phyloP scores from a whole-genome alignment of 2,329 filamentous ascomycete species.

The Elsinoe batatas region DNA sequence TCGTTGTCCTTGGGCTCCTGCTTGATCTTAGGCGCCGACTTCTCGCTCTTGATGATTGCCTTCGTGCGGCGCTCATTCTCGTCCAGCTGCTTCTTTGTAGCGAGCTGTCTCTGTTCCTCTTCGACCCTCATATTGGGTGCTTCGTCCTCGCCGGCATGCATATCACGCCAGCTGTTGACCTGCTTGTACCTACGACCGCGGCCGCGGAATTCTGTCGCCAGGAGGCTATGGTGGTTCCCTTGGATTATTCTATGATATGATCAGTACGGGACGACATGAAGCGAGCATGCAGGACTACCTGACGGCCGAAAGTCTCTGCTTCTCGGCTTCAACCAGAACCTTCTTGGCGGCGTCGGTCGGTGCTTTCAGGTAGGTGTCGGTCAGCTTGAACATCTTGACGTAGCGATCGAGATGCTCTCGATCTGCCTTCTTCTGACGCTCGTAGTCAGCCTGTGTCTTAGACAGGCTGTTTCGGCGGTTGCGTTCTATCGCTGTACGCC shows the following conservation, averaged over 20 bases:
- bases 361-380: neutral
- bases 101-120: neutral
- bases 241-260: neutral
- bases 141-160: neutral
- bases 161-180: neutral
- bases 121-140: neutral
- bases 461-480: neutral
- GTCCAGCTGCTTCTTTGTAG: neutral
- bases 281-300: neutral
- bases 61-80: neutral
- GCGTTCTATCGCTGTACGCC: neutral
- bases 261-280: neutral
- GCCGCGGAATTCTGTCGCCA: neutral
- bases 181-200: too few species aligned
- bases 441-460: neutral
- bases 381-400: neutral
- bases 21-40: neutral
- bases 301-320: neutral
- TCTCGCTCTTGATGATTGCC: neutral
- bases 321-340: neutral
- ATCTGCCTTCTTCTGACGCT: slow-evolving; percentile 6
- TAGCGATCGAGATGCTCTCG: neutral
- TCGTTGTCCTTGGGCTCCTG: neutral
- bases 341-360: neutral
- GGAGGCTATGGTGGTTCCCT: neutral